These are phyloP conservation scores for Lactarius evosmus DNA, from an alignment of 768 basidiomycete species.

Conservation along the genomic window DNA sequence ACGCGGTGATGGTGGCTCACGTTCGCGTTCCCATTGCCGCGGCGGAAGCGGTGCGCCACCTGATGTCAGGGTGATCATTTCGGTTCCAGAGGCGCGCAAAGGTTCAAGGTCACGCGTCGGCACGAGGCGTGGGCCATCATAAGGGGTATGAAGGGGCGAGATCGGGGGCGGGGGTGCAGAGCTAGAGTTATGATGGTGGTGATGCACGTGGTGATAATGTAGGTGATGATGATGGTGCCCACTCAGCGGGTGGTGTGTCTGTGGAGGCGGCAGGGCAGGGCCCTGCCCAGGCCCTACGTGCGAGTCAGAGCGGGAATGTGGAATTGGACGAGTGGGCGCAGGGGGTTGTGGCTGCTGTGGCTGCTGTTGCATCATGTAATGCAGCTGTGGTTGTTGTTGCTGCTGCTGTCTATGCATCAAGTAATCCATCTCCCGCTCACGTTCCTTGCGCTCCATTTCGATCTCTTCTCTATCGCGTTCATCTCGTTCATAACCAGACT, in stretches of 20 bases:
- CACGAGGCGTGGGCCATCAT: constrained; percentile 17
- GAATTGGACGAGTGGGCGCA: constrained; percentile 14
- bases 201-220: constrained; percentile 37
- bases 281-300: constrained; percentile 27
- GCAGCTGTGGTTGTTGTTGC: constrained; percentile 27
- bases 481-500: constrained; percentile 20
- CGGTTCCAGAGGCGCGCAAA: constrained; percentile 17
- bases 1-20: constrained; percentile 23
- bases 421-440: constrained; percentile 31
- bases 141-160: constrained; percentile 25
- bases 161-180: constrained; percentile 27
- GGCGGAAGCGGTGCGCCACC: constrained; percentile 4
- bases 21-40: constrained; percentile 26
- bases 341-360: constrained; percentile 20
- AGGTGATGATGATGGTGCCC: constrained; percentile 34
- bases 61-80: constrained; percentile 23
- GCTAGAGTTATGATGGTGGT: constrained; percentile 34
- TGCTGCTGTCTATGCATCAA: constrained; percentile 29
- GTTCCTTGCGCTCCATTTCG: constrained; percentile 29
- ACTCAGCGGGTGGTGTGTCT: constrained; percentile 22
- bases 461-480: constrained; percentile 25
- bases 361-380: constrained; percentile 25
- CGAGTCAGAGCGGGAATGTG: constrained; percentile 19
- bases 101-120: constrained; percentile 23
- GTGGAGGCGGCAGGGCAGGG: constrained; percentile 19